A percentile compares a stretch with the other conserved stretches of the same genome.
These are phyloP conservation scores for Herpotrichia juniperi DNA, from an alignment of 2,329 filamentous ascomycete species.

Conservation along the genomic window DNA sequence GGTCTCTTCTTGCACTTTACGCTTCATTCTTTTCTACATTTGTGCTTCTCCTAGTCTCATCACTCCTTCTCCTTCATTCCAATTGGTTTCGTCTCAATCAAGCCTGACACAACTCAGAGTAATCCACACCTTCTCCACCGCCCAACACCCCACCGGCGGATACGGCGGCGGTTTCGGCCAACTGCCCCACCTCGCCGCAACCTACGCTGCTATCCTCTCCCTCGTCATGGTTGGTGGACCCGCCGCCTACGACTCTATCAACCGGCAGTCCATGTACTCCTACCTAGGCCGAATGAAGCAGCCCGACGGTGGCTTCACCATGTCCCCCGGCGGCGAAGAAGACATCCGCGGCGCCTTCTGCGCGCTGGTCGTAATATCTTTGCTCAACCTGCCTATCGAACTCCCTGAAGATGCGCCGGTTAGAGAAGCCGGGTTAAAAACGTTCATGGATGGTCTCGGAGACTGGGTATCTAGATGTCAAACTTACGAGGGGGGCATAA, in stretches of 20 bases:
- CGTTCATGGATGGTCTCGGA: conserved; percentile 74
- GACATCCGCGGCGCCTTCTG: conserved; percentile 95
- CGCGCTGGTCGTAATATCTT: conserved; percentile 80
- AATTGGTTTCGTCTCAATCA: background rate
- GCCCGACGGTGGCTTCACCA: conserved; percentile 84
- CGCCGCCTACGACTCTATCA: conserved; percentile 74
- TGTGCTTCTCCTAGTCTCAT: background rate
- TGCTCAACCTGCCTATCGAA: conserved; percentile 82
- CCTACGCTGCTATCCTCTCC: conserved; percentile 82
- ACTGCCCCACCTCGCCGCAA: conserved; percentile 83
- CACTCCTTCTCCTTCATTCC: background rate
- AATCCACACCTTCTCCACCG: conserved; percentile 74
- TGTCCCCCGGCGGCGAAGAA: conserved; percentile 85
- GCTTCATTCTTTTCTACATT: background rate
- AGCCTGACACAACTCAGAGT: conserved; percentile 53
- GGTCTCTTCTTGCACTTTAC: conserved; percentile 26
- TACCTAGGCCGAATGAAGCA: conserved; percentile 90
- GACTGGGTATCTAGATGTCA: conserved; percentile 88
- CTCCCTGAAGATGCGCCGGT: conserved; percentile 76
- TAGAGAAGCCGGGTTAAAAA: conserved; percentile 64
- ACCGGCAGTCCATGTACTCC: conserved; percentile 86
- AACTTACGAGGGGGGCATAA: conserved; percentile 94
- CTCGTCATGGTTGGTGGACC: conserved; percentile 79
- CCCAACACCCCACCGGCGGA: conserved; percentile 83
- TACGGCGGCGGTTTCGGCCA: conserved; percentile 96